Evolutionary conservation across 139 green algal genomes (phyloP).

Genomic region (Choricystis sp.): DNA sequence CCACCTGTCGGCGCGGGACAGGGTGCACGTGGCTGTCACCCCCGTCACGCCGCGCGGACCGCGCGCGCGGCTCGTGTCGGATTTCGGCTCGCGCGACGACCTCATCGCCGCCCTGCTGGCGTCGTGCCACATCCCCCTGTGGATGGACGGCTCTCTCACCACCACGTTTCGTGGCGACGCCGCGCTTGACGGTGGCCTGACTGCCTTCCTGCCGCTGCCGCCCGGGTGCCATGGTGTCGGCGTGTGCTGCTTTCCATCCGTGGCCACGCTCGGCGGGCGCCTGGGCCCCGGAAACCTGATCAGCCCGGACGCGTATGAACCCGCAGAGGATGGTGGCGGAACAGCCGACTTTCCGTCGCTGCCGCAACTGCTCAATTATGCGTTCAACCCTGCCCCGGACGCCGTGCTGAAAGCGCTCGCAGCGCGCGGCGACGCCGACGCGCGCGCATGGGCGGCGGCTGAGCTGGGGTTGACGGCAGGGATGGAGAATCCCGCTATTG

Average conservation of each 20-base stretch:
- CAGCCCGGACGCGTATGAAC: background rate
- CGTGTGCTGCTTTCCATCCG: background rate
- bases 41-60: too few species aligned
- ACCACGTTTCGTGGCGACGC: background rate
- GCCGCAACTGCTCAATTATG: background rate
- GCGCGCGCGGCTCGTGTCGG: constrained; percentile 22
- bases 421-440: background rate
- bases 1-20: constrained; percentile 17
- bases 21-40: constrained; percentile 15
- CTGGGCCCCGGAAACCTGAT: background rate
- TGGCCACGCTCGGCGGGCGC: background rate
- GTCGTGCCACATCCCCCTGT: constrained; percentile 58
- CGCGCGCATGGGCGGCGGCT: background rate
- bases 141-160: background rate
- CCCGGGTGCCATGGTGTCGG: background rate
- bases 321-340: background rate
- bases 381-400: background rate
- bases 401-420: background rate
- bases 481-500: too few species aligned
- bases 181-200: background rate
- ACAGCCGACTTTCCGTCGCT: too few species aligned
- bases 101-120: constrained; percentile 58
- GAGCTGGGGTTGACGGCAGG: too few species aligned
- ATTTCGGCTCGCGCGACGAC: constrained; percentile 50
- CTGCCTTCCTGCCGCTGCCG: background rate